phyloP scores from a whole-genome alignment of 2,329 filamentous ascomycete genomes.

The Coniochaeta sp. region DNA sequence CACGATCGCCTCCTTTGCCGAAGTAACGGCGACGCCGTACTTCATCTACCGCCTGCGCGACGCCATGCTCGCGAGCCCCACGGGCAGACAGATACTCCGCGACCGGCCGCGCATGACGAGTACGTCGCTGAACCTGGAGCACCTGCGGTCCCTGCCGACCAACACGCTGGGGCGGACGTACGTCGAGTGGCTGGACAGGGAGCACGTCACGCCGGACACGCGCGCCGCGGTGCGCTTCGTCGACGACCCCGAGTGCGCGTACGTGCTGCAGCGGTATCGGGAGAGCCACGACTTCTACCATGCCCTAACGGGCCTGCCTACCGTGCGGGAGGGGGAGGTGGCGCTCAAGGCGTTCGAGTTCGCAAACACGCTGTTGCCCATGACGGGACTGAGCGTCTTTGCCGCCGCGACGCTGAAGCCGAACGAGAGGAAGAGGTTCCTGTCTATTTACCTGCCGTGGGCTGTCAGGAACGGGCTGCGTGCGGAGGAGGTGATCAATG shows the following conservation, averaged over 20 bases:
- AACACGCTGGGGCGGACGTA: slow-evolving; percentile 78
- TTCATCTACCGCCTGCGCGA: slow-evolving; percentile 89
- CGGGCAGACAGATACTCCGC: slow-evolving; percentile 83
- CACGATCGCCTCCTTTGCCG: slow-evolving; percentile 88
- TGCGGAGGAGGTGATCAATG: slow-evolving; percentile 78
- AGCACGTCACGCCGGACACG: slow-evolving; percentile 89
- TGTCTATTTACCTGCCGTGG: slow-evolving; percentile 77
- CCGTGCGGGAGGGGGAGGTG: slow-evolving; percentile 91
- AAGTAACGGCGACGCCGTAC: slow-evolving; percentile 89
- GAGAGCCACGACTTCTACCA: slow-evolving; percentile 99
- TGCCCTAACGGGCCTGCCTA: slow-evolving; percentile 81
- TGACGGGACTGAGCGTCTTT: slow-evolving; percentile 83
- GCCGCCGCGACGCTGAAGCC: slow-evolving; percentile 82
- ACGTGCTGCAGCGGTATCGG: slow-evolving; percentile 96
- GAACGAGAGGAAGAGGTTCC: slow-evolving; percentile 71
- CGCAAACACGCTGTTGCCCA: slow-evolving; percentile 85
- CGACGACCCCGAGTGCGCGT: slow-evolving; percentile 90
- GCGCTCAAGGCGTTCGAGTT: slow-evolving; percentile 99
- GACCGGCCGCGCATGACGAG: slow-evolving; percentile 86
- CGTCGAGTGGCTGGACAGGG: slow-evolving; percentile 84
- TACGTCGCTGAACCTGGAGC: slow-evolving; percentile 55
- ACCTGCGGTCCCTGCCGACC: slow-evolving; percentile 63
- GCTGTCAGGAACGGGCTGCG: slow-evolving; percentile 74
- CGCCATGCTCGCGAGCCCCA: slow-evolving; percentile 79
- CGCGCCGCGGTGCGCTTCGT: slow-evolving; percentile 78